Percentiles rank a stretch among this genome's conserved stretches.
phyloP scores from a whole-genome alignment of 352 stramenopile species.

The Phytophthora rubi region DNA sequence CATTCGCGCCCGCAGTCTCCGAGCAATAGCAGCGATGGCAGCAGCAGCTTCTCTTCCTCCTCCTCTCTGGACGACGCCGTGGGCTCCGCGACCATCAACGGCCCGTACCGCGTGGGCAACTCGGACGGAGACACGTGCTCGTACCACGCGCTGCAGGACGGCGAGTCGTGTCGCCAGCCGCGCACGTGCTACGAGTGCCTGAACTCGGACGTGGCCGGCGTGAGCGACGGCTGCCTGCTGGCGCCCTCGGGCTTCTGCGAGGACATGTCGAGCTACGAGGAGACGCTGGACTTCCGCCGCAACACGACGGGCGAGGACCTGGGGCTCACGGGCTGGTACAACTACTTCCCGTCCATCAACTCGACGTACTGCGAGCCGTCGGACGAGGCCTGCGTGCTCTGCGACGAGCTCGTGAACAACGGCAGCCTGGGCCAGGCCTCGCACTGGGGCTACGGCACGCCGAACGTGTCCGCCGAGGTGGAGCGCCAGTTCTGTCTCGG shows the following conservation, averaged over 20 bases:
- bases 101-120: conserved; percentile 49
- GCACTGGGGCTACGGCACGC: conserved; percentile 18
- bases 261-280: conserved; percentile 58
- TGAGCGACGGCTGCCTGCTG: conserved; percentile 58
- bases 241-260: conserved; percentile 63
- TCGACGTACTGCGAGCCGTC: conserved; percentile 64
- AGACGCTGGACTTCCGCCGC: conserved; percentile 59
- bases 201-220: conserved; percentile 46
- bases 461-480: conserved; percentile 48
- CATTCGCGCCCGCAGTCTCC: conserved; percentile 19
- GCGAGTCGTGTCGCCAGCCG: conserved; percentile 57
- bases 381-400: conserved; percentile 63
- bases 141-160: conserved; percentile 55
- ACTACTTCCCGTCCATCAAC: conserved; percentile 73
- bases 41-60: conserved; percentile 7
- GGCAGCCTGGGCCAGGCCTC: conserved; percentile 32
- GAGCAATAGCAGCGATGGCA: conserved; percentile 22
- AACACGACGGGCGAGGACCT: conserved; percentile 51
- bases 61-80: conserved; percentile 23
- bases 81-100: conserved; percentile 30
- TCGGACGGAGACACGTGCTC: conserved; percentile 61
- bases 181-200: conserved; percentile 78
- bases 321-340: conserved; percentile 49
- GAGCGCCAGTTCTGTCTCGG: conserved; percentile 65
- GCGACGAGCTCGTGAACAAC: conserved; percentile 43